Percentiles rank a stretch among this genome's conserved stretches.
Evolutionary conservation across 1,284 basidiomycete species (phyloP).

Genomic region (Ceratobasidium theobromae): DNA sequence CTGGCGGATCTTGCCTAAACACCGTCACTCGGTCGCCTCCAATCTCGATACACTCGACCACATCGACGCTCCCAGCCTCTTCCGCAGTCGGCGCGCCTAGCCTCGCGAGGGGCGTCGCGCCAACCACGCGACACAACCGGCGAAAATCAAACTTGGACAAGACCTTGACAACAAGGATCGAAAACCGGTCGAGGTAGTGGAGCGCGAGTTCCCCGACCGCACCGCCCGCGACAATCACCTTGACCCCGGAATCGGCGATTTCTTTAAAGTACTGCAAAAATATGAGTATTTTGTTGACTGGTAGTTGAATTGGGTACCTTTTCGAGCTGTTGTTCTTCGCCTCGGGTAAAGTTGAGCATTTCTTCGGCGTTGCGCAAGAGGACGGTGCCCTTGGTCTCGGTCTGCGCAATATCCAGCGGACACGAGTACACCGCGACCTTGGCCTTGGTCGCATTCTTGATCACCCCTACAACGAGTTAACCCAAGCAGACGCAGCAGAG

Average conservation of each 20-base stretch:
- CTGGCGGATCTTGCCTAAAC: slow-evolving; percentile 75
- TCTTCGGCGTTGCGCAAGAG: slow-evolving; percentile 95
- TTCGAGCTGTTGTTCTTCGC: slow-evolving; percentile 95
- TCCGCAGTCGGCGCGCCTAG: slow-evolving; percentile 95
- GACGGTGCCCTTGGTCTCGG: slow-evolving; percentile 99
- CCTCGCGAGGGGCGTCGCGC: slow-evolving; percentile 93
- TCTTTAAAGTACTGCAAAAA: slow-evolving; percentile 86
- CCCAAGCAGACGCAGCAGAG: neutral
- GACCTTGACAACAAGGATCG: slow-evolving; percentile 95
- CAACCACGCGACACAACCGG: slow-evolving; percentile 90
- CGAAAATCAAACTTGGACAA: slow-evolving; percentile 98
- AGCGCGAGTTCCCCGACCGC: slow-evolving; percentile 93
- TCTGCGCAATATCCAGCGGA: slow-evolving; percentile 90
- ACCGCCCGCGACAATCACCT: slow-evolving; percentile 91
- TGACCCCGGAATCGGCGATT: slow-evolving; percentile 94
- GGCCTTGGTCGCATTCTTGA: slow-evolving; percentile 80
- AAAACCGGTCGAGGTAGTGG: slow-evolving; percentile 94
- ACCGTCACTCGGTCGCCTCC: slow-evolving; percentile 98
- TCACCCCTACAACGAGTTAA: slow-evolving; percentile 53
- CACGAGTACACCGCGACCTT: slow-evolving; percentile 96
- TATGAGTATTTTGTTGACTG: neutral
- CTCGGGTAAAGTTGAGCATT: slow-evolving; percentile 93
- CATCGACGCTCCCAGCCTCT: slow-evolving; percentile 92
- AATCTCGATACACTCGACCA: slow-evolving; percentile 94
- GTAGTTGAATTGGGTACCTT: slow-evolving; percentile 54